These are phyloP conservation scores for Thalassiosira oceanica DNA, from an alignment of 352 stramenopile species.

Conservation along the genomic window DNA sequence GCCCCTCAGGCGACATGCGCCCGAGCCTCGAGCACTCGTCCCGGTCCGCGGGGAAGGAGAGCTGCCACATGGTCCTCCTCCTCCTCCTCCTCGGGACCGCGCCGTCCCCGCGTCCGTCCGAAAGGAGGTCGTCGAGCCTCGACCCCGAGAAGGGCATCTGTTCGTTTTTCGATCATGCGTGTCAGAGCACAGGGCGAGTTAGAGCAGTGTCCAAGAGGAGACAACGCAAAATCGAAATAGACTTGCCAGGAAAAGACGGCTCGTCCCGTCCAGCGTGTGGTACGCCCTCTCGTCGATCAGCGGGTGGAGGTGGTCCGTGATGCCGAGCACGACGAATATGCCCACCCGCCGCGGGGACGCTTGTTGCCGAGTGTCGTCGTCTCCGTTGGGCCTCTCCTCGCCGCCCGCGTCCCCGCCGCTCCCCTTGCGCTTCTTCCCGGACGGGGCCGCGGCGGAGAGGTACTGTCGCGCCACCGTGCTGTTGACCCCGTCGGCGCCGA, in stretches of 20 bases:
- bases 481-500: conserved; percentile 80
- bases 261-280: conserved; percentile 70
- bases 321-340: conserved; percentile 77
- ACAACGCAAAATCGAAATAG: no score
- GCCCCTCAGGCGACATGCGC: conserved; percentile 11
- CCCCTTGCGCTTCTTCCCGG: not conserved
- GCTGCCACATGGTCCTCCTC: conserved; percentile 53
- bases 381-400: no score
- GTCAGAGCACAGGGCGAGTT: no score
- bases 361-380: no score
- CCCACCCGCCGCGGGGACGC: conserved; percentile 35
- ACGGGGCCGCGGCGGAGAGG: conserved; percentile 17
- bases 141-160: conserved; percentile 77
- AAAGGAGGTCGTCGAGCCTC: conserved; percentile 28
- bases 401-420: not conserved
- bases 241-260: conserved; percentile 80
- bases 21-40: conserved; percentile 35
- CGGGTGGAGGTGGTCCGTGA: conserved; percentile 65
- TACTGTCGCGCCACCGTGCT: conserved; percentile 57
- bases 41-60: conserved; percentile 68
- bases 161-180: no score
- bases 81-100: not conserved
- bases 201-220: no score
- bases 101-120: not conserved
- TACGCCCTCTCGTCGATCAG: conserved; percentile 76